phyloP scores from a whole-genome alignment of 2,329 filamentous ascomycete species.

The Claviceps citrina region DNA sequence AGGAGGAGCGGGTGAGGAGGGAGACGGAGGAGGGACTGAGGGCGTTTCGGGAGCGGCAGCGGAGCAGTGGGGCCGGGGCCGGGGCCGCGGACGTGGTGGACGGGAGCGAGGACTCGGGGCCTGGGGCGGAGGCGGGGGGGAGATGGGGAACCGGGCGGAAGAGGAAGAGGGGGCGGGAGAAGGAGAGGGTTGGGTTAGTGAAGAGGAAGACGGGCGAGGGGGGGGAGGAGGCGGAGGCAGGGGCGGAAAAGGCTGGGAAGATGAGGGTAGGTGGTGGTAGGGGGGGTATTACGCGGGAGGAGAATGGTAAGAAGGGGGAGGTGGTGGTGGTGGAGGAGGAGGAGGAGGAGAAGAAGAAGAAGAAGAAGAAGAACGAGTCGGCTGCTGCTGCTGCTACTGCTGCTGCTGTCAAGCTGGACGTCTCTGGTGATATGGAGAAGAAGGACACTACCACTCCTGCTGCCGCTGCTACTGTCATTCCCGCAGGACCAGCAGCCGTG shows the following conservation, averaged over 20 bases:
- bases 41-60: conserved; percentile 39
- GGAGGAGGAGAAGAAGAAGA: neutral
- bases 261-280: neutral
- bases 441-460: no score
- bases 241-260: conserved; percentile 9
- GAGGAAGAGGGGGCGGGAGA: conserved; percentile 12
- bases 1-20: conserved; percentile 36
- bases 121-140: conserved; percentile 19
- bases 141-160: conserved; percentile 13
- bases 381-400: no score
- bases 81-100: conserved; percentile 18
- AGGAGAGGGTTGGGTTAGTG: conserved; percentile 5
- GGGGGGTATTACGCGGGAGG: no score
- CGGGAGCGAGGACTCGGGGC: conserved; percentile 6
- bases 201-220: conserved; percentile 6
- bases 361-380: no score
- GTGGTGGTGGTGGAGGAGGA: neutral
- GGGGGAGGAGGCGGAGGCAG: neutral
- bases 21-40: conserved; percentile 43
- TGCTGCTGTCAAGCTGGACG: no score
- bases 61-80: conserved; percentile 14
- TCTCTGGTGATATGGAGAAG: no score
- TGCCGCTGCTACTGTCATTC: no score
- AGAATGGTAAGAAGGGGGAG: neutral
- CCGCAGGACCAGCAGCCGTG: no score